A percentile compares a stretch with the other conserved stretches of the same genome.
Conservation (phyloP, 2,329 filamentous ascomycete species). For the Colletotrichum tropicicola region DNA sequence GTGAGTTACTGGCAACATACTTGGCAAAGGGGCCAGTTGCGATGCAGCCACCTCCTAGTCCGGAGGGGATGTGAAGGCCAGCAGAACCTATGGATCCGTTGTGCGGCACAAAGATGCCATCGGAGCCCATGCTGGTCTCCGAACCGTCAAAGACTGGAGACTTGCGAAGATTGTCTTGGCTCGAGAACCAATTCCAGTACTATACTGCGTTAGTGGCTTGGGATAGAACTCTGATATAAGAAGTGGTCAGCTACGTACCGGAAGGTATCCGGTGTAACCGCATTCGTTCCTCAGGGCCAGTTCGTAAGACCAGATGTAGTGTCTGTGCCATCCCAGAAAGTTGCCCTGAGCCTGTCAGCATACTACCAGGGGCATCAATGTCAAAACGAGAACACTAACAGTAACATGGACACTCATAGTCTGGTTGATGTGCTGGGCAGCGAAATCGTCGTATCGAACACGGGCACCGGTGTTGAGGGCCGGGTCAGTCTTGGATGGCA, state of each 20-base stretch:
- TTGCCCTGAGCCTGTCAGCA: not conserved
- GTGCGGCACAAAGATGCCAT: conserved; percentile 42
- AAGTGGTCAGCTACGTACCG: not conserved
- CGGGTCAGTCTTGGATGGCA: not conserved
- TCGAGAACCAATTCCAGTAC: conserved; percentile 33
- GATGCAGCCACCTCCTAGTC: conserved; percentile 45
- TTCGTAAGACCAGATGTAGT: conserved; percentile 21
- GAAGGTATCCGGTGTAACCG: conserved; percentile 31
- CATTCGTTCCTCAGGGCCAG: conserved; percentile 19
- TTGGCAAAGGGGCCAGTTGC: conserved; percentile 40
- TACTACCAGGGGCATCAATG: no score
- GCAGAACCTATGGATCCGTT: conserved; percentile 32
- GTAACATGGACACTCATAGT: conserved; percentile 6
- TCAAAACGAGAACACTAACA: no score
- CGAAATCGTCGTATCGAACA: conserved; percentile 27
- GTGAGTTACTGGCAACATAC: not conserved
- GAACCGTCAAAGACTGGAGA: conserved; percentile 50
- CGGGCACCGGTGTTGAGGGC: conserved; percentile 9
- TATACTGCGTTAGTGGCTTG: conserved; percentile 28
- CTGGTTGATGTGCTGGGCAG: conserved; percentile 24
- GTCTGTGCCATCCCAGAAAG: conserved; percentile 24
- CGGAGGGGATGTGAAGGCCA: conserved; percentile 39
- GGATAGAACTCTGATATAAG: conserved; percentile 29
- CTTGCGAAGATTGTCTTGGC: conserved; percentile 19
- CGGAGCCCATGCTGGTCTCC: conserved; percentile 45